phyloP scores from a whole-genome alignment of 768 basidiomycete genomes.

The Calocybe cyanea region DNA sequence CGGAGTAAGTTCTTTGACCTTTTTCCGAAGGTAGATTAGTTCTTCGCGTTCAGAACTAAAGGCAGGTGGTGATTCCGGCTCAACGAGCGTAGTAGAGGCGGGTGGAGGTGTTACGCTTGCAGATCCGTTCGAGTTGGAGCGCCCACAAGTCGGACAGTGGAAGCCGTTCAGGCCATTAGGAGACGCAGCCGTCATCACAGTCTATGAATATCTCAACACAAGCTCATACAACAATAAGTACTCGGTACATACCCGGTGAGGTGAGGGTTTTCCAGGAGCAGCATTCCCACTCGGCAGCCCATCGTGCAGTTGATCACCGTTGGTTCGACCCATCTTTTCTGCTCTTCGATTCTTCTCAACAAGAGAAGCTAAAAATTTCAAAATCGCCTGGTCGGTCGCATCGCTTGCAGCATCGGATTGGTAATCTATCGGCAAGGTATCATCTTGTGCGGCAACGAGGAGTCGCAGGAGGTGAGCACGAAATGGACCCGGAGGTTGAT shows the following conservation, averaged over 20 bases:
- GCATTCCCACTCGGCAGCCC: background rate
- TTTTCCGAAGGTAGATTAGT: constrained; percentile 3
- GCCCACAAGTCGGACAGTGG: constrained; percentile 11
- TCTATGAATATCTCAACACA: background rate
- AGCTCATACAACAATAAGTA: background rate
- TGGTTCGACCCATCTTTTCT: background rate
- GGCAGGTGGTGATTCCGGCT: background rate
- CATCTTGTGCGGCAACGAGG: constrained; percentile 2
- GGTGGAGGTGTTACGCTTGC: background rate
- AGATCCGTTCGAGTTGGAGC: background rate
- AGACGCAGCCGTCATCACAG: background rate
- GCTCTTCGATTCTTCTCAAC: constrained; percentile 2
- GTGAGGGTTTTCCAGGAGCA: background rate
- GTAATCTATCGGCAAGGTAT: constrained; percentile 1
- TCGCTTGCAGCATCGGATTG: constrained; percentile 4
- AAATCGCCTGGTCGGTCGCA: constrained; percentile 5
- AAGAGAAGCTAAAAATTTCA: constrained; percentile 1
- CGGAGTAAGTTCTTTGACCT: constrained; percentile 1
- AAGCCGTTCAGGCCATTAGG: constrained; percentile 2
- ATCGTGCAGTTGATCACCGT: too few relatives aligned
- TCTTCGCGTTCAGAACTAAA: constrained; percentile 12
- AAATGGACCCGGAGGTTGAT: constrained; percentile 1
- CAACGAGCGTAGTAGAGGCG: background rate
- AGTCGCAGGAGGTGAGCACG: constrained; percentile 6
- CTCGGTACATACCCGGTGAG: background rate